Evolutionary conservation across 768 basidiomycete genomes (phyloP), one percentile per base, ranked within the genome.

Genomic region (Podaxis sp.): DNA sequence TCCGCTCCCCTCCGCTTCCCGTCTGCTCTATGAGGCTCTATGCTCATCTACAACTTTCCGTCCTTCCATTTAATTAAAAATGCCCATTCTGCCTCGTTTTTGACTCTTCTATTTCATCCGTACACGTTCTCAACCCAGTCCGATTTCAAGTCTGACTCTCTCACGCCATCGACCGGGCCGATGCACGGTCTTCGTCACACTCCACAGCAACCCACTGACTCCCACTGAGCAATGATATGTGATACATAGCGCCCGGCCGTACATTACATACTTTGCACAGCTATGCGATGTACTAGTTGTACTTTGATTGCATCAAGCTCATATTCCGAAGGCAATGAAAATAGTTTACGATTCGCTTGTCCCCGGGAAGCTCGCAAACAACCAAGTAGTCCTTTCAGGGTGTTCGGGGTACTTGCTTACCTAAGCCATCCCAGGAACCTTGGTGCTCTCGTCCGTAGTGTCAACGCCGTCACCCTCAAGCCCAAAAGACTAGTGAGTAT

Each of bases 401-500:
- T 62, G 44, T 62, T 36, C 36, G 53, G 33, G 60, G 60, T 55
- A 24, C 40, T 7, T 51, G 66, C 53, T 76, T 73, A 76, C 75
- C 69, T 76, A 64, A 77, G 64, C 33, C 74, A 63, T 10, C 44
- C 40, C 37, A 57, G 36, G 61, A 33, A 41, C 62, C 56, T 65
- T 57, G 62, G 55, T 61, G 33, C 58, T 65, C 66, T 62, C 56
- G 40, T 64, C 59, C 36, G 56, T 69, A 70, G 69, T 69, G 73
- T 73, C 77, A 73, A 71, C 77, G 74, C 73, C 81, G 75, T 77
- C 78, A 72, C 72, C 81, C 79, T 80, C 80, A 81, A 82, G 76
- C 75, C 76, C 73, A 73, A 74, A 82, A 79, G 75, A 68, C 71
- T n/a, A 70, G 88, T 88, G 74, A 85, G 87, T 85, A 76, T 66